Base-by-base conservation (phyloP, 176 grass and related monocot genomes). In the Aegilops bicornis region DNA sequence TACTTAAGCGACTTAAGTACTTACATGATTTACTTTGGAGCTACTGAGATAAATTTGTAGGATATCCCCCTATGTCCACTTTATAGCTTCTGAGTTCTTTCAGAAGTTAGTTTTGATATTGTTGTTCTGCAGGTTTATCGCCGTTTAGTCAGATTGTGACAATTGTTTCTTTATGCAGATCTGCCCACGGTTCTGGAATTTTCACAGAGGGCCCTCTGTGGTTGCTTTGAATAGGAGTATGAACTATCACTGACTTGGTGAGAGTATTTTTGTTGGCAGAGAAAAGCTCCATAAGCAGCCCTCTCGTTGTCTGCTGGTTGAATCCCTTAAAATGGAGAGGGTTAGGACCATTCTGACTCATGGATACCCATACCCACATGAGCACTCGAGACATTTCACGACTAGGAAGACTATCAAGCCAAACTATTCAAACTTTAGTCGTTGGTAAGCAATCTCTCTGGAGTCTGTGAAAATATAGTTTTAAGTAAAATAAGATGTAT, bases 351-450 rank as follows among this genome's bases (percentile, higher is more conserved):
- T 98, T 37, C 78, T 98, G 29, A 85, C 86, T 84, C 90, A 94
- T 65, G 90, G 86, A 83, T 94, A 98, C 33, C 92, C 90, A 5
- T 98, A 96, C 77, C 96, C 93, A 1, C 89, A 95, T 80, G 90
- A 98, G 85, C 93, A 96, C 56, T 94, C 85, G 25, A 98, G 87
- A 70, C 93, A 96, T 88, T 92, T 93, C 42, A 85, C 94, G 85
- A 96, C 86, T 86, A 92, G 94, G 87, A 96, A 96, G 82, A 95
- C 94, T n/a, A 90, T 96, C 79, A 94, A 94, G 81, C 92, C 97
- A 47, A 98, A 64, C 73, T 98, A 98, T 84, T 98, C 97, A 10
- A 98, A 98, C 84, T 98, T 98, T 84, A 98, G 87, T 66, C 93
- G 94, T 29, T 94, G 94, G 97, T 98, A 91, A 66, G 90, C 56